Percentiles rank a stretch among this genome's conserved stretches.
phyloP scores from a whole-genome alignment of 1,139 yeast genomes.

The Meyerozyma athensensis region DNA sequence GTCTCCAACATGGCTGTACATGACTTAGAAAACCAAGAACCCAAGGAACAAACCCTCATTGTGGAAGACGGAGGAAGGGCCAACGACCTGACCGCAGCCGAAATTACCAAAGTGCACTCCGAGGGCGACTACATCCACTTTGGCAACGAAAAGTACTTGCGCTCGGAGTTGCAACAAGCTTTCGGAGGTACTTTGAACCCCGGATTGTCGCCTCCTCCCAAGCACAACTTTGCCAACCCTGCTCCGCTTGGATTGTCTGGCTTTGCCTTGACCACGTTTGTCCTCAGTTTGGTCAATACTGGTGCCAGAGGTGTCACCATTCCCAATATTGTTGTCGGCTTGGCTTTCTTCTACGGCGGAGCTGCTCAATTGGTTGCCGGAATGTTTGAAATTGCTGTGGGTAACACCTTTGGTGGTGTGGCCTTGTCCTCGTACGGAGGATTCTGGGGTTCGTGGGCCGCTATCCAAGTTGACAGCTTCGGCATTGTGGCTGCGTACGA shows the following conservation, averaged over 20 bases:
- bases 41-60: conserved; percentile 10
- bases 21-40: conserved; percentile 13
- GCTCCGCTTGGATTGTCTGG: conserved; percentile 84
- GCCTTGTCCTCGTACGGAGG: conserved; percentile 83
- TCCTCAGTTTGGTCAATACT: conserved; percentile 54
- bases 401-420: conserved; percentile 88
- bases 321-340: conserved; percentile 39
- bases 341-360: conserved; percentile 87
- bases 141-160: conserved; percentile 67
- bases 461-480: conserved; percentile 67
- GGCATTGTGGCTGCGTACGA: conserved; percentile 62
- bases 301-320: conserved; percentile 18
- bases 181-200: conserved; percentile 73
- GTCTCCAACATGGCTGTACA: neutral
- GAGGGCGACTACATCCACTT: conserved; percentile 62
- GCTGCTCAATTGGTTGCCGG: conserved; percentile 69
- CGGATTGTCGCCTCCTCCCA: conserved; percentile 59
- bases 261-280: conserved; percentile 82
- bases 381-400: conserved; percentile 68
- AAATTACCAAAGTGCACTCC: conserved; percentile 18
- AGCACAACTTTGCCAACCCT: conserved; percentile 77
- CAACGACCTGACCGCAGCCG: conserved; percentile 2
- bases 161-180: conserved; percentile 58
- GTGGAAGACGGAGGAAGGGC: neutral
- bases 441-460: conserved; percentile 83